Evolutionary conservation across 1,284 basidiomycete species (phyloP).

Genomic region (Amylostereum areolatum): DNA sequence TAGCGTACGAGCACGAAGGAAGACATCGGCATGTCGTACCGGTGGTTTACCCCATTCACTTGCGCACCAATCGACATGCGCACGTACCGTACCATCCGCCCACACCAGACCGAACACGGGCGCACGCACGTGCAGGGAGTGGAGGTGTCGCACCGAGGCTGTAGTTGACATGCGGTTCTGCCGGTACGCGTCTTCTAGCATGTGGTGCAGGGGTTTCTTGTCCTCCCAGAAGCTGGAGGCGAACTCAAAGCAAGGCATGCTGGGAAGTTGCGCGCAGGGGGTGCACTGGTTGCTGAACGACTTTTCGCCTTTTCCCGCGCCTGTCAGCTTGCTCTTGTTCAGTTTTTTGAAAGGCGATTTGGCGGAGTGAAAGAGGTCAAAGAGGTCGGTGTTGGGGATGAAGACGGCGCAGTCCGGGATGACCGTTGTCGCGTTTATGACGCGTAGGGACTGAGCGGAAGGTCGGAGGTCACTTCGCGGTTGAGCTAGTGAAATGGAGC

Average conservation of each 20-base stretch:
- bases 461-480: constrained; percentile 26
- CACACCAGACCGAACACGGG: constrained; percentile 52
- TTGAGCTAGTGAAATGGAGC: constrained; percentile 42
- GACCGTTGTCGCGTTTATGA: constrained; percentile 38
- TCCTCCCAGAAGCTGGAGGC: constrained; percentile 51
- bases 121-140: constrained; percentile 37
- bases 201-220: constrained; percentile 45
- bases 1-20: neutral
- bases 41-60: constrained; percentile 21
- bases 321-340: constrained; percentile 30
- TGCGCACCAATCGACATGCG: constrained; percentile 50
- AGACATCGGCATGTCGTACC: constrained; percentile 27
- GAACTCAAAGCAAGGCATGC: constrained; percentile 44
- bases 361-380: constrained; percentile 32
- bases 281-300: constrained; percentile 51
- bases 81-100: constrained; percentile 45
- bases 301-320: constrained; percentile 31
- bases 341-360: constrained; percentile 42
- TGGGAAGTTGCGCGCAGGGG: constrained; percentile 38
- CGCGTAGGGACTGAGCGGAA: constrained; percentile 26
- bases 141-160: constrained; percentile 41
- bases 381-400: constrained; percentile 31
- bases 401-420: constrained; percentile 45
- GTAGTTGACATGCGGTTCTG: constrained; percentile 55
- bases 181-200: constrained; percentile 47